Evolutionary conservation across 306 rosid species (phyloP).

Genomic region (Lathyrus tuberosus): DNA sequence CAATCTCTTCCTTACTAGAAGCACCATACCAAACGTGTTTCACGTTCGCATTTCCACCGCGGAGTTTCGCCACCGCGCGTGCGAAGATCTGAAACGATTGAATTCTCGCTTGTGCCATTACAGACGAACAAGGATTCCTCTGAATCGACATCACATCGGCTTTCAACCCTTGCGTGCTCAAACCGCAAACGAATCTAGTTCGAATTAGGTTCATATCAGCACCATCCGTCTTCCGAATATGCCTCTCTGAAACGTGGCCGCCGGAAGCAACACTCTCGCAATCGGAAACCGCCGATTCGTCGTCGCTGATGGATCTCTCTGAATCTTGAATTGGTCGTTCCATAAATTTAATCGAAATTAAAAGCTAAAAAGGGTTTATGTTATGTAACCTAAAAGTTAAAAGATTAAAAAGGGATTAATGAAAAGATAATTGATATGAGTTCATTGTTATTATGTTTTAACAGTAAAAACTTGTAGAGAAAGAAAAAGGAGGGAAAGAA

Average conservation of each 20-base stretch:
- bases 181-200: constrained; percentile 45
- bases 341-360: constrained; percentile 24
- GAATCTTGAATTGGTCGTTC: constrained; percentile 33
- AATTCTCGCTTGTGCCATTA: constrained; percentile 56
- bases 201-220: constrained; percentile 51
- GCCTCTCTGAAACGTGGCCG: constrained; percentile 20
- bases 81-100: constrained; percentile 63
- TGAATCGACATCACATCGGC: constrained; percentile 45
- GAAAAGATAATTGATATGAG: background rate
- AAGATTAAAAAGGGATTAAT: background rate
- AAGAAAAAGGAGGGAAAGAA: constrained; percentile 26
- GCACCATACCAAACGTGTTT: constrained; percentile 71
- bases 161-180: constrained; percentile 49
- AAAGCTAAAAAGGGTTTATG: background rate
- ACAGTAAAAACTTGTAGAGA: constrained; percentile 23
- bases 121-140: constrained; percentile 43
- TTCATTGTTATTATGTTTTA: background rate
- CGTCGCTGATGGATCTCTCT: constrained; percentile 28
- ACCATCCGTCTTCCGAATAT: constrained; percentile 47
- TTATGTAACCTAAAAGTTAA: background rate
- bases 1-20: constrained; percentile 57
- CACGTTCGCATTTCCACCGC: constrained; percentile 62
- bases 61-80: constrained; percentile 52
- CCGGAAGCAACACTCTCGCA: constrained; percentile 60
- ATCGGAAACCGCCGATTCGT: constrained; percentile 60